Evolutionary conservation across 352 stramenopile genomes (phyloP).

Genomic region (Pythium grandisporangium): DNA sequence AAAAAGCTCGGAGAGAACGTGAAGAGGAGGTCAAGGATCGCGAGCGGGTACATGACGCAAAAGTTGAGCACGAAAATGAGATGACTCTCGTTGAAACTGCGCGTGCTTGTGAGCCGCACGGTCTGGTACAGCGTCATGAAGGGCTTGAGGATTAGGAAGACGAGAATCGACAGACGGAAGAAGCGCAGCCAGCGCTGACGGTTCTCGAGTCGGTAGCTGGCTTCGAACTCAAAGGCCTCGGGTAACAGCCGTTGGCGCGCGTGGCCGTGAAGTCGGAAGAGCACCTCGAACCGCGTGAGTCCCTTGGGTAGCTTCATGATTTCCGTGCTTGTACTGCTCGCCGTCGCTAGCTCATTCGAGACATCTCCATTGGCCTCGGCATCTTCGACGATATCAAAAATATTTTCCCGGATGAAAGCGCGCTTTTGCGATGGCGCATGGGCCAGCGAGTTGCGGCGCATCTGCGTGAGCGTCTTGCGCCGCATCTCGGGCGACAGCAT

Average conservation of each 20-base stretch:
- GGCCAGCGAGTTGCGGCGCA: constrained; percentile 25
- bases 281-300: constrained; percentile 54
- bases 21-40: constrained; percentile 45
- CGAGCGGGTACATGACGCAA: constrained; percentile 65
- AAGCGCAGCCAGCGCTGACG: constrained; percentile 56
- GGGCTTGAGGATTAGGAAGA: constrained; percentile 59
- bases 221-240: constrained; percentile 59
- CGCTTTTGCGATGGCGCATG: constrained; percentile 17
- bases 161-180: constrained; percentile 50
- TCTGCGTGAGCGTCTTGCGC: constrained; percentile 21
- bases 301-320: constrained; percentile 74
- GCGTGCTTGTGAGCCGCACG: constrained; percentile 24
- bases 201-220: constrained; percentile 67
- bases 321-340: constrained; percentile 25
- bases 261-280: constrained; percentile 40
- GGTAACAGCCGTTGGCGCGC: constrained; percentile 21
- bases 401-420: constrained; percentile 54
- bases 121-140: constrained; percentile 76
- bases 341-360: neutral
- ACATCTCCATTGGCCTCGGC: constrained; percentile 26
- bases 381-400: constrained; percentile 74
- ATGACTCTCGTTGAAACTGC: constrained; percentile 42
- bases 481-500: constrained; percentile 16
- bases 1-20: constrained; percentile 58
- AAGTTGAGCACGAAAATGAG: constrained; percentile 76